These are phyloP conservation scores for Chalara sp. DNA, from an alignment of 2,329 filamentous ascomycete species.

Conservation along the genomic window DNA sequence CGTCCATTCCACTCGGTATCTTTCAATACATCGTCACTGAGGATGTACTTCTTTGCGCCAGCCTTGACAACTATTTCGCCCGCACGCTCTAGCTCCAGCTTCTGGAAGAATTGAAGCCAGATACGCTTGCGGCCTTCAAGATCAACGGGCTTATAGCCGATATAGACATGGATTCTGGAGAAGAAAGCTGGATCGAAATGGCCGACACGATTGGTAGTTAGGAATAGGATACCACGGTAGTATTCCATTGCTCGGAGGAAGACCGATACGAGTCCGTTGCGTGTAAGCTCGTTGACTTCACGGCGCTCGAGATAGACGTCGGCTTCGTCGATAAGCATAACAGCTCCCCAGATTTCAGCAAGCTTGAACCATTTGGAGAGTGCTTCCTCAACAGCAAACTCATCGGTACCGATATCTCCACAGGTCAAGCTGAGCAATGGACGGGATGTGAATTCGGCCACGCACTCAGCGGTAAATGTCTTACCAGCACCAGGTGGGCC, in stretches of 20 bases:
- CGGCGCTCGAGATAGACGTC: constrained; percentile 39
- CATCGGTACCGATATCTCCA: constrained; percentile 39
- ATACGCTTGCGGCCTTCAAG: constrained; percentile 20
- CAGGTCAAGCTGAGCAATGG: constrained; percentile 28
- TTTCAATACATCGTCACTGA: not conserved
- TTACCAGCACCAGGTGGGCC: constrained; percentile 8
- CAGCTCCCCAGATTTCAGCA: constrained; percentile 40
- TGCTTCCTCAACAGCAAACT: constrained; percentile 35
- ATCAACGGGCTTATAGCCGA: constrained; percentile 25
- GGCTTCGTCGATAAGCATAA: constrained; percentile 44
- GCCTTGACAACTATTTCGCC: not conserved
- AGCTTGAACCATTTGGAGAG: constrained; percentile 40
- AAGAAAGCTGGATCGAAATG: constrained; percentile 34
- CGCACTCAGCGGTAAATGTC: constrained; percentile 15
- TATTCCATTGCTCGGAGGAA: constrained; percentile 31
- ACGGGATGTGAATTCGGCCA: constrained; percentile 10
- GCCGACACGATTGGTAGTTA: constrained; percentile 35
- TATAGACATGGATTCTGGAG: constrained; percentile 29
- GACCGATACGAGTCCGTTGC: constrained; percentile 26
- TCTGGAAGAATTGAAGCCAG: constrained; percentile 22
- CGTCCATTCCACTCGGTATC: constrained; percentile 22
- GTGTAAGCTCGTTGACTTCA: constrained; percentile 17
- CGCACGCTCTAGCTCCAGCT: constrained; percentile 32
- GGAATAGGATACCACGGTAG: constrained; percentile 33
- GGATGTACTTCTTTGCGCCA: not conserved